Conservation (phyloP, 2,329 filamentous ascomycete genomes). For the Botrytis deweyae region DNA sequence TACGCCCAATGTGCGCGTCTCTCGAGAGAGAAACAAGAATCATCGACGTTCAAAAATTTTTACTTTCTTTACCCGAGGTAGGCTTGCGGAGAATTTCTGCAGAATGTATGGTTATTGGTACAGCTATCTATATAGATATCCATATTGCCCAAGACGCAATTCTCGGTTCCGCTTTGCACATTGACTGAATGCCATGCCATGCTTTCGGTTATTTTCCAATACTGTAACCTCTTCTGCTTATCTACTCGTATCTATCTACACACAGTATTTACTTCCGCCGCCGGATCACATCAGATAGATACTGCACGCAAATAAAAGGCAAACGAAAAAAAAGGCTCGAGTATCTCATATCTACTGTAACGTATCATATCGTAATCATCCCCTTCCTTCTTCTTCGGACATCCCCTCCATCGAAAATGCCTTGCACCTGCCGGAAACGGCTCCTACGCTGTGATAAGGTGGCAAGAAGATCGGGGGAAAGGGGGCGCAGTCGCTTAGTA, state of each 20-base stretch:
- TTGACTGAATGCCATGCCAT: not conserved
- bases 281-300: not conserved
- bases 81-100: not conserved
- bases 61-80: not conserved
- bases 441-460: not conserved
- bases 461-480: not conserved
- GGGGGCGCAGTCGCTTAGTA: conserved; percentile 15
- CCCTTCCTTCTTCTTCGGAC: not conserved
- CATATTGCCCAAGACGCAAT: not conserved
- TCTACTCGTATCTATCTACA: not conserved
- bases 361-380: not conserved
- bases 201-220: not conserved
- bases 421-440: not conserved
- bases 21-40: not conserved
- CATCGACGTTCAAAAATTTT: not conserved
- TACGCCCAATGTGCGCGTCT: not conserved
- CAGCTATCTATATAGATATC: too few species aligned
- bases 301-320: not conserved
- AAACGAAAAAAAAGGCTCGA: not conserved
- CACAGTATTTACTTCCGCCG: not conserved
- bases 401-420: not conserved
- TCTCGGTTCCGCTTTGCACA: not conserved
- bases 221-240: not conserved
- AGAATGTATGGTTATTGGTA: not conserved
- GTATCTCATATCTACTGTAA: not conserved